Conservation (phyloP, 1,284 basidiomycete species). For the Coniferiporia sulphurascens region DNA sequence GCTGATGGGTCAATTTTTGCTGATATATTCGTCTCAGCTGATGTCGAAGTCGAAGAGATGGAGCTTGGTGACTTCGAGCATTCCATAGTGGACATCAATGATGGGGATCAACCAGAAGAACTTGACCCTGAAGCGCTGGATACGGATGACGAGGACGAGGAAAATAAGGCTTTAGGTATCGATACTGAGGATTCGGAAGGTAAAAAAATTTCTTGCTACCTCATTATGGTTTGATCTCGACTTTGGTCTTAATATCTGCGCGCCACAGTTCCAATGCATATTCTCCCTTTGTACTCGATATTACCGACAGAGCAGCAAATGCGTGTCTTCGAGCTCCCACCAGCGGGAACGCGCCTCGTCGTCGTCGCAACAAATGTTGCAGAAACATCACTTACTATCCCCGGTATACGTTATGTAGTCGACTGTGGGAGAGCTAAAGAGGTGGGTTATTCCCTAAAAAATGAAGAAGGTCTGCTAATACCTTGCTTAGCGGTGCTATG, state of each 20-base stretch:
- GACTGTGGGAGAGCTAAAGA: constrained; percentile 82
- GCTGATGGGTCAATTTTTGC: constrained; percentile 1
- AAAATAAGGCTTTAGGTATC: constrained; percentile 46
- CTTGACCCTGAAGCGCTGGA: constrained; percentile 43
- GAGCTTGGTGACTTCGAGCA: constrained; percentile 53
- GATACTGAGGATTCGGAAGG: constrained; percentile 58
- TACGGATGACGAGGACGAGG: constrained; percentile 42
- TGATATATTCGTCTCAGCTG: constrained; percentile 29
- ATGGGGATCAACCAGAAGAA: constrained; percentile 46
- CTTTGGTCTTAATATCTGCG: not conserved
- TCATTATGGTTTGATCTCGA: not conserved
- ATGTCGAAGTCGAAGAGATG: constrained; percentile 79
- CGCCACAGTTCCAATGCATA: constrained; percentile 55
- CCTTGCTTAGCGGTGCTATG: constrained; percentile 45
- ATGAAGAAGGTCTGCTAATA: constrained; percentile 3
- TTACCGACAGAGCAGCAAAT: constrained; percentile 72
- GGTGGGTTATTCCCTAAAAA: constrained; percentile 36
- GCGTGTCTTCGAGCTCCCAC: constrained; percentile 65
- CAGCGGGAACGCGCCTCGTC: constrained; percentile 58
- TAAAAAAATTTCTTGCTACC: constrained; percentile 29
- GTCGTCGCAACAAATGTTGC: constrained; percentile 78
- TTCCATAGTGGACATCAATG: constrained; percentile 48
- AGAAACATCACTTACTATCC: constrained; percentile 77
- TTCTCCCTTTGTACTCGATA: constrained; percentile 72
- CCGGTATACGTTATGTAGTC: constrained; percentile 72